Percentiles rank a stretch among this genome's conserved stretches.
Evolutionary conservation across 768 basidiomycete genomes (phyloP).

Genomic region (Serendipita sp.): DNA sequence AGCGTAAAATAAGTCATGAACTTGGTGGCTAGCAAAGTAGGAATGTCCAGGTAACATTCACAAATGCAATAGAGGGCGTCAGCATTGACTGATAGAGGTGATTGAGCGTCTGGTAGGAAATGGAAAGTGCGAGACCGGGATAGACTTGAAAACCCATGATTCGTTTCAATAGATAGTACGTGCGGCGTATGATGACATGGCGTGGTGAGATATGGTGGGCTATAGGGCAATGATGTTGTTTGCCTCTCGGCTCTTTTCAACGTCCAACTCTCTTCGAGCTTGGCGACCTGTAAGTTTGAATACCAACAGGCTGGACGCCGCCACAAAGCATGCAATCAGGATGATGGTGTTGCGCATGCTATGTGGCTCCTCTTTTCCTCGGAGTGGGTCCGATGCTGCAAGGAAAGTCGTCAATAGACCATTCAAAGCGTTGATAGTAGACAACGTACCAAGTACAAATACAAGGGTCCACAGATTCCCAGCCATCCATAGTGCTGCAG

Average conservation of each 20-base stretch:
- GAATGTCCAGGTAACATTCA: too few species aligned
- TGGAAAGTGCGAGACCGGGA: too few species aligned
- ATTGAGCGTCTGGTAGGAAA: too few species aligned
- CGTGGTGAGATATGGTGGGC: too few species aligned
- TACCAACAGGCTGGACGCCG: conserved; percentile 24
- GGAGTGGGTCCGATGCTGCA: conserved; percentile 49
- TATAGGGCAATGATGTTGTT: conserved; percentile 1
- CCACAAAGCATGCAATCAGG: conserved; percentile 40
- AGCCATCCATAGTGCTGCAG: conserved; percentile 57
- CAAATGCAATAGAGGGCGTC: too few species aligned
- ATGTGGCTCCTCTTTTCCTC: conserved; percentile 47
- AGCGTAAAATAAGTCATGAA: too few species aligned
- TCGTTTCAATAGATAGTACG: too few species aligned
- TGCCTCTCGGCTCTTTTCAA: conserved; percentile 4
- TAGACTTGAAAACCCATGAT: too few species aligned
- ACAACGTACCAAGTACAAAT: conserved; percentile 40
- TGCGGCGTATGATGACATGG: too few species aligned
- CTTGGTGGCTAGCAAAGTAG: too few species aligned
- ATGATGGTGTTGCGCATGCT: conserved; percentile 58
- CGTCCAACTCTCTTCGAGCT: neutral
- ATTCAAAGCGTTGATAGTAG: neutral
- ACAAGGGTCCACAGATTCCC: conserved; percentile 50
- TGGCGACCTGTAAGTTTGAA: conserved; percentile 34
- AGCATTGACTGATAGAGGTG: too few species aligned
- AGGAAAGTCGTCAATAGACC: neutral